Conservation (phyloP, 345 rosid species). For the Microcos paniculata region DNA sequence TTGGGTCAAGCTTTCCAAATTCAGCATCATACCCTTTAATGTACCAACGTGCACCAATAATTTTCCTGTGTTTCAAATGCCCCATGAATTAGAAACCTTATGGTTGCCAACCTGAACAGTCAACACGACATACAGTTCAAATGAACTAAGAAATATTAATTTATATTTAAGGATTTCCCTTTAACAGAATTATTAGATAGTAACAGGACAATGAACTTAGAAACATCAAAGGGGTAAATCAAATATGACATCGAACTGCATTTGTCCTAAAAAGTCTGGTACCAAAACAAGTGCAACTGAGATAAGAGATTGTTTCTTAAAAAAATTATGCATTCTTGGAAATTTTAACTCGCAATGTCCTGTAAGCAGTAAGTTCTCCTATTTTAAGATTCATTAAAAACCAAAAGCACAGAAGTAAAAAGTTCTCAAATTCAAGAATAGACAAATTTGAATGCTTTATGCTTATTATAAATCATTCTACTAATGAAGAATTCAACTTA, state of each 20-base stretch:
- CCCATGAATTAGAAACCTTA: not conserved
- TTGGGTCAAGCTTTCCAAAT: conserved; percentile 26
- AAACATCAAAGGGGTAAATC: not conserved
- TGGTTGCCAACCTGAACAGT: not conserved
- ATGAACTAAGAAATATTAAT: not conserved
- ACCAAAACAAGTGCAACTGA: not conserved
- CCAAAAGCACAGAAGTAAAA: not conserved
- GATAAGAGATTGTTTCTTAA: not conserved
- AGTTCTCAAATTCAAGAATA: not conserved
- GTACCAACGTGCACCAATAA: conserved; percentile 50
- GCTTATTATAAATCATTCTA: not conserved
- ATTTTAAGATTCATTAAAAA: not conserved
- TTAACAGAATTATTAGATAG: not conserved
- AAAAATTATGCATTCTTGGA: not conserved
- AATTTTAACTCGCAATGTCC: not conserved
- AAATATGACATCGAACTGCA: not conserved
- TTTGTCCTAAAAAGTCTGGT: not conserved
- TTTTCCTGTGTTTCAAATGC: conserved; percentile 34
- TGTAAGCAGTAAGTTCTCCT: not conserved
- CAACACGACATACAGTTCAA: not conserved
- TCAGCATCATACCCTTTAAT: conserved; percentile 49
- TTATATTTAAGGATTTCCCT: not conserved
- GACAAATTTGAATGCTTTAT: not conserved
- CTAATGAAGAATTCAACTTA: not conserved
- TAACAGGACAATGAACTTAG: not conserved